Evolutionary conservation across 345 rosid genomes (phyloP).

Genomic region (Eucalyptus decipiens): DNA sequence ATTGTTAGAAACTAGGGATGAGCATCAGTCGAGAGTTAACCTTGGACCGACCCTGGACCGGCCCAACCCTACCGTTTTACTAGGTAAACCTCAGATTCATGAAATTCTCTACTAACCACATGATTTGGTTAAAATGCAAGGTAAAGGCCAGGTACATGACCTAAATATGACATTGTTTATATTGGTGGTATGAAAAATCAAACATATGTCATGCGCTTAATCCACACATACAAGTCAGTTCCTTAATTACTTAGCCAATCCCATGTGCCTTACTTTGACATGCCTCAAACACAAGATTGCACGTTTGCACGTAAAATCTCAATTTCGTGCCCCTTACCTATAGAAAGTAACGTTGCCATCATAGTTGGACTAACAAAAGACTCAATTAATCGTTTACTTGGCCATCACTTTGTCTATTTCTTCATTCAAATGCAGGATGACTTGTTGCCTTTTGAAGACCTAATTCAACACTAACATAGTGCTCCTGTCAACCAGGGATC

Average conservation of each 20-base stretch:
- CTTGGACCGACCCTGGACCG: fast-evolving
- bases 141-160: neutral
- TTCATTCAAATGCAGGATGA: neutral
- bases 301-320: neutral
- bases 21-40: no score
- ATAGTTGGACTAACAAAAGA: neutral
- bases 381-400: neutral
- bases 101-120: neutral
- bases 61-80: fast-evolving
- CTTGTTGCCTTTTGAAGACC: neutral
- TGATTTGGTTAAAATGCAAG: neutral
- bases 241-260: neutral
- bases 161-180: neutral
- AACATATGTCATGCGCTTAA: neutral
- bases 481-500: neutral
- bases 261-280: neutral
- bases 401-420: neutral
- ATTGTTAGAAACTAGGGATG: no score
- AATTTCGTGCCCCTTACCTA: neutral
- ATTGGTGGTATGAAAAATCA: neutral
- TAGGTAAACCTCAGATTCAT: neutral
- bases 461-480: neutral
- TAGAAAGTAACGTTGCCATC: neutral
- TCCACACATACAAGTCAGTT: neutral
- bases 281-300: neutral